Evolutionary conservation across 1,139 yeast genomes (phyloP).

Genomic region (Diutina pseudorugosa): DNA sequence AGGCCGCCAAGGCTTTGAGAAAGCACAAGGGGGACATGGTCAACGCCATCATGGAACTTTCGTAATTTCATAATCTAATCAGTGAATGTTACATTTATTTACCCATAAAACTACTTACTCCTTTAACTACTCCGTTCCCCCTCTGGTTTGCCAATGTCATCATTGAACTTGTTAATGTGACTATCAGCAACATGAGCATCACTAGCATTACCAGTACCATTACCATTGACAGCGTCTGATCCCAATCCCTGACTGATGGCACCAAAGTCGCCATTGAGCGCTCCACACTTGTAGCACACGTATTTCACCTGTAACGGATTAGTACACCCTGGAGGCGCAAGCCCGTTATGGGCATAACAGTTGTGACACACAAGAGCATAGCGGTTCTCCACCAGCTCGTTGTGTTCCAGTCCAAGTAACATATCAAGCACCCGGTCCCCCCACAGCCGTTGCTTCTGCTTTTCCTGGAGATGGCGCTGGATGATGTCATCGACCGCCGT

Average conservation of each 20-base stretch:
- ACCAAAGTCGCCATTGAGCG: constrained; percentile 30
- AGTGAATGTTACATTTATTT: neutral
- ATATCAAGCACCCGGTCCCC: constrained; percentile 35
- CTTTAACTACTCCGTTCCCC: too few relatives aligned
- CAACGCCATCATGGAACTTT: constrained; percentile 87
- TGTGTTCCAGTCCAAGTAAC: constrained; percentile 62
- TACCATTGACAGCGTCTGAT: too few relatives aligned
- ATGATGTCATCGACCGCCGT: neutral
- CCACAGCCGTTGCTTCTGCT: neutral
- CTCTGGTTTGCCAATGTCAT: too few relatives aligned
- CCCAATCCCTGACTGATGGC: neutral
- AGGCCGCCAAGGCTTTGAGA: constrained; percentile 85
- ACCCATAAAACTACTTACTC: too few relatives aligned
- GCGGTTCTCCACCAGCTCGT: constrained; percentile 46
- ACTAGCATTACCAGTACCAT: too few relatives aligned
- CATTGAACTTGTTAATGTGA: too few relatives aligned
- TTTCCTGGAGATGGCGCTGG: neutral
- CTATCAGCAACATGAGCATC: too few relatives aligned
- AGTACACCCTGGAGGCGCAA: constrained; percentile 61
- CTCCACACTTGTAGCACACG: constrained; percentile 65
- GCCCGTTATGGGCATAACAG: constrained; percentile 65
- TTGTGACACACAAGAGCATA: constrained; percentile 62
- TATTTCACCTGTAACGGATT: constrained; percentile 45
- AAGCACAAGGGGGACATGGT: constrained; percentile 90
- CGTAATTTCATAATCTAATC: constrained; percentile 16